phyloP scores from a whole-genome alignment of 1,139 yeast genomes.

The Petasospora fabianii region DNA sequence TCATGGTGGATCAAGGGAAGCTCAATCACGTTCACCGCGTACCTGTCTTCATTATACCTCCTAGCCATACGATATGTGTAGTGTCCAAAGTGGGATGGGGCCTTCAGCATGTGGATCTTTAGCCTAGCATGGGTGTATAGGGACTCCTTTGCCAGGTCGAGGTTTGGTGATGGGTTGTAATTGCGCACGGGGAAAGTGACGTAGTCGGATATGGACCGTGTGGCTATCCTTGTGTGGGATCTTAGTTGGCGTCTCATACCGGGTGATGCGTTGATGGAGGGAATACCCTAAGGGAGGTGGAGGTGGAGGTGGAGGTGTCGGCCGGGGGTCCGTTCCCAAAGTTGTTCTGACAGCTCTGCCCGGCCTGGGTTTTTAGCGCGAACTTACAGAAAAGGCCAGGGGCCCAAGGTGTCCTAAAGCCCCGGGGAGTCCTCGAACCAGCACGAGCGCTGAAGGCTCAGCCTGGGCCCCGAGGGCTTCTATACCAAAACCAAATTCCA shows the following conservation, averaged over 20 bases:
- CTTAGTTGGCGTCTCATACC: background rate
- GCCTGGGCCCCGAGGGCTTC: no score
- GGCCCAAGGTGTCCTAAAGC: background rate
- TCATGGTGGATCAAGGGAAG: slow-evolving; percentile 35
- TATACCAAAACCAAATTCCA: no score
- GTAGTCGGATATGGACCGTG: slow-evolving; percentile 19
- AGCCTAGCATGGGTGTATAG: slow-evolving; percentile 15
- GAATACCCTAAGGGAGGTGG: background rate
- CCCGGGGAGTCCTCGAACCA: background rate
- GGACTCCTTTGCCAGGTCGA: slow-evolving; percentile 14
- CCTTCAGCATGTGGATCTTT: slow-evolving; percentile 53
- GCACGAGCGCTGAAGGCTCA: background rate
- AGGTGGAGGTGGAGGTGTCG: background rate
- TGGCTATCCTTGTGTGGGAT: slow-evolving; percentile 2
- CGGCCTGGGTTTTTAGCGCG: no score
- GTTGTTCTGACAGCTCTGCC: slow-evolving; percentile 1
- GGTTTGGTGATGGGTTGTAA: slow-evolving; percentile 11
- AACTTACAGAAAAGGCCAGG: no score
- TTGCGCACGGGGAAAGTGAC: slow-evolving; percentile 19
- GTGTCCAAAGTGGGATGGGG: slow-evolving; percentile 82
- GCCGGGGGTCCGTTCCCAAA: no score
- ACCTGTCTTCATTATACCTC: slow-evolving; percentile 75
- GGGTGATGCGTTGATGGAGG: background rate
- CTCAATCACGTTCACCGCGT: slow-evolving; percentile 35
- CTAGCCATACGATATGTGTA: slow-evolving; percentile 73